Conservation (phyloP, 345 rosid genomes). For the Pugionium cornutum region DNA sequence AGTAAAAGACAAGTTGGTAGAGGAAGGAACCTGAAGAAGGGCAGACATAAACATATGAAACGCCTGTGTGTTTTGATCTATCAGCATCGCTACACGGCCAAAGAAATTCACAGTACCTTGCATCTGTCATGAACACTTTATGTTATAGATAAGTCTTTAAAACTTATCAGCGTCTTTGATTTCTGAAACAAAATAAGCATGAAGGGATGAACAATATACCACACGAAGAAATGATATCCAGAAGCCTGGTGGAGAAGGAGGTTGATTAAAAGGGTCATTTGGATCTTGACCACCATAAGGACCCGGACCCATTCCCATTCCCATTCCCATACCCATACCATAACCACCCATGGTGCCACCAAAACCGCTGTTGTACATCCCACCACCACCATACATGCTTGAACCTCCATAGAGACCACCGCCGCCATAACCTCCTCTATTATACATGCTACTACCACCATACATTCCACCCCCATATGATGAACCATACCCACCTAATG, state of each 20-base stretch:
- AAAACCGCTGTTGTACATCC: constrained; percentile 50
- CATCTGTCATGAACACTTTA: constrained; percentile 57
- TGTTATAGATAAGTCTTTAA: not conserved
- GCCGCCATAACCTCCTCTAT: constrained; percentile 77
- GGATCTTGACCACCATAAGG: constrained; percentile 91
- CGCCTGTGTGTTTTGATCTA: constrained; percentile 90
- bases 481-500: constrained; percentile 76
- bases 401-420: constrained; percentile 60
- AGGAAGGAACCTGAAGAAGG: constrained; percentile 73
- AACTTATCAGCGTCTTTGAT: constrained; percentile 9
- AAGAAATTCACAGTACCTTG: constrained; percentile 78
- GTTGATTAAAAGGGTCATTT: constrained; percentile 77
- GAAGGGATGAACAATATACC: constrained; percentile 49
- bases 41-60: constrained; percentile 92
- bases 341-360: constrained; percentile 92
- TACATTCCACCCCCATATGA: constrained; percentile 55
- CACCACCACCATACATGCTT: constrained; percentile 65
- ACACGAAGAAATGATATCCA: constrained; percentile 95
- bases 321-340: constrained; percentile 78
- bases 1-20: constrained; percentile 14
- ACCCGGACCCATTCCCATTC: constrained; percentile 46
- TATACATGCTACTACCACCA: constrained; percentile 72
- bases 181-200: constrained; percentile 14
- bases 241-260: constrained; percentile 95
- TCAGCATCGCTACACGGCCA: constrained; percentile 75